These are phyloP conservation scores for Cystobasidium pallidum DNA, from an alignment of 1,284 basidiomycete species.

Conservation along the genomic window DNA sequence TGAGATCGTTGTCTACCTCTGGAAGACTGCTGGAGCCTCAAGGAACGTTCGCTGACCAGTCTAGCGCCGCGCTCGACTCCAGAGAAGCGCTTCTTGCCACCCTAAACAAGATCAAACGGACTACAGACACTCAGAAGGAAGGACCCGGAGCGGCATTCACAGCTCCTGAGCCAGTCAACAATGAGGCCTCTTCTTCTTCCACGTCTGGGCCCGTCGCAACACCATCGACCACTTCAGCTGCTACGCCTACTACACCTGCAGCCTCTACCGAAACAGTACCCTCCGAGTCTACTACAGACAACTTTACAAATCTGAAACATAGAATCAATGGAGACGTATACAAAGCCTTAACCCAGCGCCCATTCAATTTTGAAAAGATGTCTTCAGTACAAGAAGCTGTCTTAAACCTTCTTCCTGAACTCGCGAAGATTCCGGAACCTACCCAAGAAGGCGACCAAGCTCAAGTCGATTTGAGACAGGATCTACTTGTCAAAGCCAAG, in stretches of 20 bases:
- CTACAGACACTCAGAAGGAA: background rate
- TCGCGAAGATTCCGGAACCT: conserved; percentile 50
- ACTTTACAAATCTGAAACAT: conserved; percentile 27
- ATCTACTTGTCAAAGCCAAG: conserved; percentile 74
- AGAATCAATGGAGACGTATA: conserved; percentile 45
- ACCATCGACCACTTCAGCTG: background rate
- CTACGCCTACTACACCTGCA: background rate
- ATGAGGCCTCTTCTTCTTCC: conserved; percentile 7
- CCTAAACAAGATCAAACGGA: background rate
- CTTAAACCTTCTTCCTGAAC: conserved; percentile 63
- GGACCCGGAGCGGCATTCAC: conserved; percentile 11
- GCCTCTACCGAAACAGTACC: background rate
- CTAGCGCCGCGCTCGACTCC: background rate
- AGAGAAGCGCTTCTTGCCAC: background rate
- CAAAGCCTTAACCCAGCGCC: conserved; percentile 59
- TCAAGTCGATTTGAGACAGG: background rate
- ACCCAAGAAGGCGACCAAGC: background rate
- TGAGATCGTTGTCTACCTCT: conserved; percentile 5
- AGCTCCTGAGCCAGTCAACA: background rate
- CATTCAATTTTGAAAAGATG: conserved; percentile 77
- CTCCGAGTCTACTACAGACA: conserved; percentile 13
- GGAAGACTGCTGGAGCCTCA: conserved; percentile 1
- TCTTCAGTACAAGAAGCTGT: conserved; percentile 83
- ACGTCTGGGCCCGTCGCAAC: background rate
- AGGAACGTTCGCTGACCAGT: background rate